Conservation (phyloP, 2,329 filamentous ascomycete genomes). For the Penicillium freii region DNA sequence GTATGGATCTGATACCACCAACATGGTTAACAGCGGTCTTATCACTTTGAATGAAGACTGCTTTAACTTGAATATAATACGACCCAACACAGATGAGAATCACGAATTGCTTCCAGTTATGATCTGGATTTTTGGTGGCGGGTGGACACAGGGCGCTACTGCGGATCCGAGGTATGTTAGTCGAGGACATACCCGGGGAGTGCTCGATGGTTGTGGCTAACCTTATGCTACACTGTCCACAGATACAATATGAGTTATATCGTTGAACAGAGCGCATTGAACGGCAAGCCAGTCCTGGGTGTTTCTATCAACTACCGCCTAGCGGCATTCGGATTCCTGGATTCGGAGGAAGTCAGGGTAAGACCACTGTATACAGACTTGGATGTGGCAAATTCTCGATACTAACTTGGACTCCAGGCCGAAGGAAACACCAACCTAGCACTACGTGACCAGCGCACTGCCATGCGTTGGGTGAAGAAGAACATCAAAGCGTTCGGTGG, state of each 20-base stretch:
- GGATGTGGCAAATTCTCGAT: not conserved
- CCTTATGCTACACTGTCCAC: not conserved
- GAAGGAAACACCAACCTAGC: conserved; percentile 32
- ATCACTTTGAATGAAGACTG: conserved; percentile 28
- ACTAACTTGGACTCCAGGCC: conserved; percentile 13
- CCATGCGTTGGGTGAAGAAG: conserved; percentile 38
- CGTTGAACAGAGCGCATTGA: conserved; percentile 28
- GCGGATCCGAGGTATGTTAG: conserved; percentile 29
- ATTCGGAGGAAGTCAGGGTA: conserved; percentile 33
- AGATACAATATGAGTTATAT: conserved; percentile 38
- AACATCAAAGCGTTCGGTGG: conserved; percentile 37
- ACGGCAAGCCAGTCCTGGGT: conserved; percentile 29
- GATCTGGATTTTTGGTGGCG: conserved; percentile 35
- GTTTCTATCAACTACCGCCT: conserved; percentile 35
- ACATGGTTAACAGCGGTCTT: conserved; percentile 20
- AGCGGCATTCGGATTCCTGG: conserved; percentile 33
- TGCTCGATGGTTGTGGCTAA: not conserved
- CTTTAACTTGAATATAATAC: conserved; percentile 30
- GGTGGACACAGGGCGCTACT: conserved; percentile 33
- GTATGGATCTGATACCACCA: conserved; percentile 31
- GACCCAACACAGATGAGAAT: conserved; percentile 7
- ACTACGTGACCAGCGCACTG: conserved; percentile 35
- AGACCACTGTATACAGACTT: not conserved
- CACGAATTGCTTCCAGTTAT: conserved; percentile 26
- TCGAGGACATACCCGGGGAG: not conserved